Conservation (phyloP, 2,329 filamentous ascomycete species). For the Colletotrichum salicis region DNA sequence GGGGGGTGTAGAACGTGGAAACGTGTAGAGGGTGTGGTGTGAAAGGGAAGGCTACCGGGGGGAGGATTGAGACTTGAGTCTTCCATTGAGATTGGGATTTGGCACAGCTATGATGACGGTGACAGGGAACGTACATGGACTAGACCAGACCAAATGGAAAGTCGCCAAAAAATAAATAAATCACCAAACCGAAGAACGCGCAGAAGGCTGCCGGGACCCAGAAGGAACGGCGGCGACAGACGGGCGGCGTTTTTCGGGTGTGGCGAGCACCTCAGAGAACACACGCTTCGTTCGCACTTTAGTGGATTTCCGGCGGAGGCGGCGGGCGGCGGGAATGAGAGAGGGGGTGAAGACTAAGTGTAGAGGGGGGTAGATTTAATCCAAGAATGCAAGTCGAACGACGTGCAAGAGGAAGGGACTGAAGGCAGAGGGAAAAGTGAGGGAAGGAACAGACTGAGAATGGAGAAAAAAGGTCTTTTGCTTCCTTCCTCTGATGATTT, state of each 20-base stretch:
- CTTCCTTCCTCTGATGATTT: neutral
- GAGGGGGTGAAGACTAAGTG: neutral
- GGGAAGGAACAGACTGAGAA: neutral
- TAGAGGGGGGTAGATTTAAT: neutral
- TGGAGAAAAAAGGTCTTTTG: neutral
- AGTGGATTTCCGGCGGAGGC: neutral
- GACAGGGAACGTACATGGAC: conserved; percentile 17
- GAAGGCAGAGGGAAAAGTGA: neutral
- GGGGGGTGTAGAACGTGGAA: too few relatives aligned
- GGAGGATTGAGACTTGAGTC: neutral
- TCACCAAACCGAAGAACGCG: neutral
- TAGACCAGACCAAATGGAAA: neutral
- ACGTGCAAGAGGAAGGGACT: neutral
- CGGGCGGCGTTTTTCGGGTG: conserved; percentile 12
- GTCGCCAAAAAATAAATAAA: too few relatives aligned
- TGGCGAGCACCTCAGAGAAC: conserved; percentile 4
- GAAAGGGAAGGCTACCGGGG: neutral
- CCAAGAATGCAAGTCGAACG: neutral
- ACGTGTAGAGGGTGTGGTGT: neutral
- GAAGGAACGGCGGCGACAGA: conserved; percentile 8
- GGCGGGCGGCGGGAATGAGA: neutral
- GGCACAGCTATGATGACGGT: conserved; percentile 6
- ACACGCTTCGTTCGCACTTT: neutral
- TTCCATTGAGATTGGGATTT: neutral
- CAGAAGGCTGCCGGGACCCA: conserved; percentile 11